These are phyloP conservation scores for Citrus sinensis DNA, from an alignment of 345 rosid genomes.

Conservation along the genomic window DVS_A1.0 CM039165.1:16104001-16104500, in stretches of 20 bases:
- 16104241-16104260: neutral
- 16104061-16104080: neutral
- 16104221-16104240: neutral
- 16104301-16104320: neutral
- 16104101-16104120: neutral
- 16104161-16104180: neutral
- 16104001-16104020: neutral
- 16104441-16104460: slow-evolving; percentile 93
- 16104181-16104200: neutral
- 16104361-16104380: neutral
- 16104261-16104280: neutral
- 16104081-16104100: too few relatives aligned
- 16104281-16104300: neutral
- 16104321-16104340: neutral
- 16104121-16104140: neutral
- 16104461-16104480: slow-evolving; percentile 97
- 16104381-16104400: neutral
- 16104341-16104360: neutral
- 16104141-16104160: too few relatives aligned
- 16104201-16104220: neutral
- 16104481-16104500: slow-evolving; percentile 97
- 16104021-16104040: neutral
- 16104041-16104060: neutral
- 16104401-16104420: slow-evolving; percentile 10
- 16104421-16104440: slow-evolving; percentile 68